A percentile compares a stretch with the other conserved stretches of the same genome.
Evolutionary conservation across 371 early-diverging fungal species (phyloP).

Genomic region (Circinella umbellata): DNA sequence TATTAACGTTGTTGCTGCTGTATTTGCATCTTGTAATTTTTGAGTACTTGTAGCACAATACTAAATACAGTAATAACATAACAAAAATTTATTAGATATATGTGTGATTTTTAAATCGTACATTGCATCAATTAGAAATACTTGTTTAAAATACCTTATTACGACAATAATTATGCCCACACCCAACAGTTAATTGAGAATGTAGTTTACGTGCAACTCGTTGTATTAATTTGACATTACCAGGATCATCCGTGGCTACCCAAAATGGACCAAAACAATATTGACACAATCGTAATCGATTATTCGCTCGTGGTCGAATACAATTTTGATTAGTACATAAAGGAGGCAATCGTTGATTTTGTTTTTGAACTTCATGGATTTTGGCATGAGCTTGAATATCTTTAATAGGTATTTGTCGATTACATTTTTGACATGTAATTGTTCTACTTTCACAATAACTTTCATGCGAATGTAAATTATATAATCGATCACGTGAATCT

Average conservation of each 20-base stretch:
- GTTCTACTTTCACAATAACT: conserved; percentile 87
- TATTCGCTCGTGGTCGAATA: conserved; percentile 52
- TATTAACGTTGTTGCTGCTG: conserved; percentile 66
- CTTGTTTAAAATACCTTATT: too few species aligned
- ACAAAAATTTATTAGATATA: not conserved
- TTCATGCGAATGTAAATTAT: conserved; percentile 80
- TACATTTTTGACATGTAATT: conserved; percentile 80
- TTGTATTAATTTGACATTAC: conserved; percentile 72
- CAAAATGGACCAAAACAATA: conserved; percentile 88
- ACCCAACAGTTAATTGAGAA: conserved; percentile 79
- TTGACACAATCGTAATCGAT: conserved; percentile 69
- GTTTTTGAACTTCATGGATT: conserved; percentile 72
- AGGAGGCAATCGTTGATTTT: conserved; percentile 59
- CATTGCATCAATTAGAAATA: too few species aligned
- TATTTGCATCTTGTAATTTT: conserved; percentile 66
- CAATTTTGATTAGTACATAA: conserved; percentile 82
- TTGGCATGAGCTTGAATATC: conserved; percentile 76
- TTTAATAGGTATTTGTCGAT: conserved; percentile 75
- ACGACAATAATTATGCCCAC: conserved; percentile 71
- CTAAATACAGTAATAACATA: conserved; percentile 18
- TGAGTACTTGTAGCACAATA: conserved; percentile 69
- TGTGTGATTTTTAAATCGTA: not conserved
- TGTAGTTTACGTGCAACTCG: conserved; percentile 77
- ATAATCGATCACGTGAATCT: conserved; percentile 67
- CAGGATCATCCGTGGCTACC: conserved; percentile 78